phyloP scores from a whole-genome alignment of 805 yeast species.

The Saccharomycopsis fibuligera region DNA sequence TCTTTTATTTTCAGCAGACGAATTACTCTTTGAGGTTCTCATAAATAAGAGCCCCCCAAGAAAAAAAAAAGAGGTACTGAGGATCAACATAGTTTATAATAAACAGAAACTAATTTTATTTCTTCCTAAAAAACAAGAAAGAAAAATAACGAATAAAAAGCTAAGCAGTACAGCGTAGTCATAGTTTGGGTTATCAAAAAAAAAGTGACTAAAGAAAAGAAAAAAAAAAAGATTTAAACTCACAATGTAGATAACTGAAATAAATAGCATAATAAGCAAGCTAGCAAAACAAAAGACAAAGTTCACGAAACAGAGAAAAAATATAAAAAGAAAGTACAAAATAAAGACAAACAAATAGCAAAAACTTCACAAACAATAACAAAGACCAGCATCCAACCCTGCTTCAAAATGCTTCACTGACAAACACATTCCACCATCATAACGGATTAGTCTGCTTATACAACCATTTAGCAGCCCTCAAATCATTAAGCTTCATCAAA shows the following conservation, averaged over 20 bases:
- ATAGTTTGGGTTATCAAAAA: too few relatives aligned
- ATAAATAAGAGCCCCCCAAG: too few relatives aligned
- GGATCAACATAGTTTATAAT: too few relatives aligned
- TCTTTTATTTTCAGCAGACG: too few relatives aligned
- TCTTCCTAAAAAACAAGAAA: too few relatives aligned
- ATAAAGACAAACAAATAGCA: background rate
- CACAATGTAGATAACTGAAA: background rate
- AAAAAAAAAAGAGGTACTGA: too few relatives aligned
- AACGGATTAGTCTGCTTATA: slow-evolving; percentile 46
- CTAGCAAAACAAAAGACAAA: background rate
- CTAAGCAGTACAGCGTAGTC: too few relatives aligned
- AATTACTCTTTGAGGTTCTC: too few relatives aligned
- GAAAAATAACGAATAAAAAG: too few relatives aligned
- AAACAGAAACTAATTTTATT: too few relatives aligned
- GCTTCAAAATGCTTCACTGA: background rate
- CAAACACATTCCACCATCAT: background rate
- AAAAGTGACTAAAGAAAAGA: background rate
- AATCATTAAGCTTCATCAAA: slow-evolving; percentile 37
- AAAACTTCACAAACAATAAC: background rate
- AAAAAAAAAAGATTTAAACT: too few relatives aligned
- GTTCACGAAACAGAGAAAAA: too few relatives aligned
- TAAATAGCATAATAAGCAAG: background rate
- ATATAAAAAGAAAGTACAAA: background rate
- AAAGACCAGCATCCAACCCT: background rate
- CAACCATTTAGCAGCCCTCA: slow-evolving; percentile 65